Percentiles rank a stretch among this genome's conserved stretches.
Evolutionary conservation across 192 early-diverging fungal species (phyloP).

Genomic region (Umbelopsis vinacea): DNA sequence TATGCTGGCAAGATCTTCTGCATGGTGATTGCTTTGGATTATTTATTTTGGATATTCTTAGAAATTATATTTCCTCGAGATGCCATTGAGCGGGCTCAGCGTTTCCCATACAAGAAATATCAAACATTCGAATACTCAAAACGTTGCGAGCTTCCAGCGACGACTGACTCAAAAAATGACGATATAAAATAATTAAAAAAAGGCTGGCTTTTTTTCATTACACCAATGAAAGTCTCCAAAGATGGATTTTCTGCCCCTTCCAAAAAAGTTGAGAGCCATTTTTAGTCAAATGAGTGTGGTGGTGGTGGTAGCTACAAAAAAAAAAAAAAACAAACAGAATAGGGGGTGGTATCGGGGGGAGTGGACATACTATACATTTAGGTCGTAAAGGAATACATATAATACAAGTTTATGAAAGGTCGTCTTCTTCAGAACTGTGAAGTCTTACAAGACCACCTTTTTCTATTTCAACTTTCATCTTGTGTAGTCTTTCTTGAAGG

Average conservation of each 20-base stretch:
- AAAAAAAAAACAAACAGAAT: too few relatives aligned
- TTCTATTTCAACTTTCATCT: slow-evolving; percentile 22
- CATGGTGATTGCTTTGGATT: slow-evolving; percentile 88
- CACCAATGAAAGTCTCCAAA: too few relatives aligned
- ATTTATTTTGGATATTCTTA: slow-evolving; percentile 79
- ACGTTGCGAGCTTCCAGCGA: background rate
- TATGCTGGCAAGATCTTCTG: slow-evolving; percentile 91
- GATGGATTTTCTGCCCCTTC: too few relatives aligned
- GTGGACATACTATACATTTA: background rate
- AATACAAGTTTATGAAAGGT: slow-evolving; percentile 12
- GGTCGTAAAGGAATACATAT: background rate
- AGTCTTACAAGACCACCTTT: slow-evolving; percentile 11
- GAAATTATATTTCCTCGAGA: slow-evolving; percentile 80
- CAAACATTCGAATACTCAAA: slow-evolving; percentile 33
- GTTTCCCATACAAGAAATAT: slow-evolving; percentile 68
- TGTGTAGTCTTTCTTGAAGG: slow-evolving; percentile 13
- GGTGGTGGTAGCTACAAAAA: too few relatives aligned
- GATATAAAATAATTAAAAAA: background rate
- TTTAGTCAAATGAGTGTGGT: too few relatives aligned
- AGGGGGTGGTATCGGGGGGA: background rate
- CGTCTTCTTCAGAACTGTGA: background rate
- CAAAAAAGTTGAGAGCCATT: too few relatives aligned
- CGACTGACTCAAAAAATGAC: background rate
- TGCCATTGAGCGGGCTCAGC: slow-evolving; percentile 72
- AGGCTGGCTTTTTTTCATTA: too few relatives aligned